phyloP scores from a whole-genome alignment of 139 green algal species.

The Chlamydomonas asymmetrica region DNA sequence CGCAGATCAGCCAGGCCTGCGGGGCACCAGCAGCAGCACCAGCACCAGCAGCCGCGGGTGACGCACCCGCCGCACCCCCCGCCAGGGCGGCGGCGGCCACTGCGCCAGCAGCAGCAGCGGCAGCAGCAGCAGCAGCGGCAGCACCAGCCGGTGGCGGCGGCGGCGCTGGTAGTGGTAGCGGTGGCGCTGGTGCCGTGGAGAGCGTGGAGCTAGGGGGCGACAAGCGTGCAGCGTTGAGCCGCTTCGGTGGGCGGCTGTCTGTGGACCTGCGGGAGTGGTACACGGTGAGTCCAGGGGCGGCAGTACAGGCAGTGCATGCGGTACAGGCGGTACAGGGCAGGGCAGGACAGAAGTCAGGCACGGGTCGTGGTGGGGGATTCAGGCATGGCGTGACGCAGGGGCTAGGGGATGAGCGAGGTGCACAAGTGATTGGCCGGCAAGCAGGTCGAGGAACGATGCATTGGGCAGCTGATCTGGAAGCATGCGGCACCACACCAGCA shows the following conservation, averaged over 20 bases:
- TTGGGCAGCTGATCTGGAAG: too few species aligned
- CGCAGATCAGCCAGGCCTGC: not conserved
- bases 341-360: not conserved
- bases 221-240: constrained; percentile 25
- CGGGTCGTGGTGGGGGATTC: not conserved
- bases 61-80: not conserved
- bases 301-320: not conserved
- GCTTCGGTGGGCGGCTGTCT: constrained; percentile 32
- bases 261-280: constrained; percentile 62
- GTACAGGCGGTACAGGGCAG: not conserved
- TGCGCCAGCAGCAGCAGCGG: not conserved
- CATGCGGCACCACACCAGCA: too few species aligned
- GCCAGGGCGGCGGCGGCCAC: not conserved
- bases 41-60: not conserved
- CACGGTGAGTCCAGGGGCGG: constrained; percentile 5
- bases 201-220: constrained; percentile 34
- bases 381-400: not conserved
- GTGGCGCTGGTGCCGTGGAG: not conserved
- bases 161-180: not conserved
- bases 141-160: not conserved
- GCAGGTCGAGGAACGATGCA: too few species aligned
- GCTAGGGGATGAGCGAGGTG: not conserved
- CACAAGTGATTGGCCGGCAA: too few species aligned
- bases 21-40: not conserved
- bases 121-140: not conserved